Conservation (phyloP, 2,329 filamentous ascomycete species). For the Penicillium glabrum region DNA sequence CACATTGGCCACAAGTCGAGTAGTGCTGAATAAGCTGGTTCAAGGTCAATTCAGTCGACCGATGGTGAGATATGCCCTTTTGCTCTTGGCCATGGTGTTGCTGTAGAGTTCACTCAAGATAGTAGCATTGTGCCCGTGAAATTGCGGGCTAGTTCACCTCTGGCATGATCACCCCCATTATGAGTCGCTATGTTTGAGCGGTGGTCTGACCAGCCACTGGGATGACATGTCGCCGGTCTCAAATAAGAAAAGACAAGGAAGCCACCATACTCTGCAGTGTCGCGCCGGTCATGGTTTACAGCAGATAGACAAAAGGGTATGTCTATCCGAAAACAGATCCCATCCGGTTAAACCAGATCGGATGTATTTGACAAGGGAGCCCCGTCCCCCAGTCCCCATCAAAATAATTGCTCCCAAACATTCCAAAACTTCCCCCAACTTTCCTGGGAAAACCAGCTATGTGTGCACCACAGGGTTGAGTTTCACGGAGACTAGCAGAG, state of each 20-base stretch:
- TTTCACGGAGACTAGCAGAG: neutral
- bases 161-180: neutral
- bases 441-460: neutral
- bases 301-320: slow-evolving; percentile 9
- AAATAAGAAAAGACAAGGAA: neutral
- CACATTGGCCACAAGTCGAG: slow-evolving; percentile 9
- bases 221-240: neutral
- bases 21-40: neutral
- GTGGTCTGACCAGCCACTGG: neutral
- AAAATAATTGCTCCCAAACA: neutral
- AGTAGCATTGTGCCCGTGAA: neutral
- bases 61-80: neutral
- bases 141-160: neutral
- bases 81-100: neutral
- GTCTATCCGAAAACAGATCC: slow-evolving; percentile 9
- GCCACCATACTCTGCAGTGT: neutral
- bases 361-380: neutral
- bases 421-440: neutral
- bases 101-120: neutral
- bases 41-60: neutral
- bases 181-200: neutral
- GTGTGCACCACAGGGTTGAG: neutral
- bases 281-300: slow-evolving; percentile 12
- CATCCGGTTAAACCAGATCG: slow-evolving; percentile 5
- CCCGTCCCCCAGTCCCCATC: neutral